A percentile compares a stretch with the other conserved stretches of the same genome.
Evolutionary conservation across 2,329 filamentous ascomycete species (phyloP).

Genomic region (Mycosphaerella arachidis): DNA sequence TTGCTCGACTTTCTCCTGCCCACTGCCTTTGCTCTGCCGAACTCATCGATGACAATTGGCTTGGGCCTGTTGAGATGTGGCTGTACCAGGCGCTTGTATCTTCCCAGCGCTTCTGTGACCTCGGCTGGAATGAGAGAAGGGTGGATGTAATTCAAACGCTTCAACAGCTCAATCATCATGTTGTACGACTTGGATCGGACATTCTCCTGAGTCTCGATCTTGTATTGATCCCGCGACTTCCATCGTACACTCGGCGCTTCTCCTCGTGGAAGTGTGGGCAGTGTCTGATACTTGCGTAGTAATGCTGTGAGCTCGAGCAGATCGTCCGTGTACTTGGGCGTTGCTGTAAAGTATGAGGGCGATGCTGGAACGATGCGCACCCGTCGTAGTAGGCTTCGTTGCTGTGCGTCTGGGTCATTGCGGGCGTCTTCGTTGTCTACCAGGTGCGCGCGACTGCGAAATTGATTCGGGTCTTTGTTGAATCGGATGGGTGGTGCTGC

Average conservation of each 20-base stretch:
- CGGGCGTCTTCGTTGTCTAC: conserved; percentile 9
- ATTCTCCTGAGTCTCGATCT: conserved; percentile 63
- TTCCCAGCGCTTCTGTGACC: conserved; percentile 59
- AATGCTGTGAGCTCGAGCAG: conserved; percentile 70
- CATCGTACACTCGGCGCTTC: conserved; percentile 73
- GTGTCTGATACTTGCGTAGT: conserved; percentile 63
- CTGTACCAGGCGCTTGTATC: conserved; percentile 72
- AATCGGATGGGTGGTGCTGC: conserved; percentile 31
- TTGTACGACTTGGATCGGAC: conserved; percentile 75
- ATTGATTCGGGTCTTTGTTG: conserved; percentile 23
- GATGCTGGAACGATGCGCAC: conserved; percentile 76
- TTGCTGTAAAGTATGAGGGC: conserved; percentile 90
- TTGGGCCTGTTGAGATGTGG: conserved; percentile 61
- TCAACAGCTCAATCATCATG: conserved; percentile 68
- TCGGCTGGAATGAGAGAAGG: conserved; percentile 68
- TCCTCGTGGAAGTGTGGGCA: conserved; percentile 63
- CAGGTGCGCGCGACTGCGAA: conserved; percentile 17
- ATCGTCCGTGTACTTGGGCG: conserved; percentile 80
- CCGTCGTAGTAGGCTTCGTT: conserved; percentile 27
- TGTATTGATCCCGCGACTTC: conserved; percentile 74
- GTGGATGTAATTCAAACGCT: conserved; percentile 79
- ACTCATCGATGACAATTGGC: conserved; percentile 65
- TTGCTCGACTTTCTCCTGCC: conserved; percentile 84
- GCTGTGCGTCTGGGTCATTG: conserved; percentile 9
- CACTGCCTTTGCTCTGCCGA: conserved; percentile 72